Evolutionary conservation across 75 land plant species (phyloP), one percentile per base, ranked within the genome.

Genomic region (Sequoiadendron giganteum): DNA sequence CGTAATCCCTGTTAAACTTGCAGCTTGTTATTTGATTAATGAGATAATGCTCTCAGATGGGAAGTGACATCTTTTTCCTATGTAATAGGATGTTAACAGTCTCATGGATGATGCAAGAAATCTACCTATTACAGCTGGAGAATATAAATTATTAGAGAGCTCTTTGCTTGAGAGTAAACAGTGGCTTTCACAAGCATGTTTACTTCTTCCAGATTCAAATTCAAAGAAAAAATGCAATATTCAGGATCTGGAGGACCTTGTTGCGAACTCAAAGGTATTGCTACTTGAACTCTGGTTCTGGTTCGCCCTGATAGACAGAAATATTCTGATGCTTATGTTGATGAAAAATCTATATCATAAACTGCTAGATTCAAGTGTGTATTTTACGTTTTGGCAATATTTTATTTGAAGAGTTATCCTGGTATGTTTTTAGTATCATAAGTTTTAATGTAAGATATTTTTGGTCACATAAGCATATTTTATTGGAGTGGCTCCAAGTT

Each of bases 81-180:
- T 81, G 30, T 45, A 43, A 11, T 81, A 81, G 84, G 84, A 81
- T 28, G 32, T 81, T 45, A 28, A 81, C 10, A 45, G 84, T 45
- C 84, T 81, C 48, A 81, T 81, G 28, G n/a, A 81, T 25, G 52
- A 81, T 45, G 49, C 84, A 21, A 81, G 52, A 81, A 45, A 45
- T 81, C 84, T 81, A 81, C 84, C 84, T 45, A 43, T 81, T 28
- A 45, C 30, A 81, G n/a, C 84, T 43, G 25, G 84, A 81, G 84
- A 81, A 81, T 81, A 81, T 81, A 81, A 81, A 81, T 81, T 43
- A n/a, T 81, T 81, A 81, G 84, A 81, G 47, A 45, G 84, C 47
- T 81, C 52, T 10, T 81, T 81, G 52, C 47, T 81, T 28, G 84
- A 81, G 30, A 81, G 84, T 81, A 81, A 81, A 28, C 28, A 28